Percentiles rank a stretch among this genome's conserved stretches.
Evolutionary conservation across 306 rosid species (phyloP).

Genomic region (Rosa chinensis): DNA sequence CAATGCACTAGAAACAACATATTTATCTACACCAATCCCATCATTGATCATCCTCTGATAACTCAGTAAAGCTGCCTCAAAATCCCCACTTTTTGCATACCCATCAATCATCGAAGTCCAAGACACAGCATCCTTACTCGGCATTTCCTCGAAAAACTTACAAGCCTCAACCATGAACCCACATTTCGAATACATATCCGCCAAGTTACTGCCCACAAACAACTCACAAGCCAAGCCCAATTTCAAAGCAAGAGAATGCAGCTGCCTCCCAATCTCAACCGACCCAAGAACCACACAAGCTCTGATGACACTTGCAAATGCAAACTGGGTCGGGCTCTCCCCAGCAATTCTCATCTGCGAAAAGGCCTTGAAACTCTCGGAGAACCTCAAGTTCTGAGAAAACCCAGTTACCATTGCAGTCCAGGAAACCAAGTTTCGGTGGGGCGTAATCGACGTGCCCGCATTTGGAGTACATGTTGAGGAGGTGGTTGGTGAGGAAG

Average conservation of each 20-base stretch:
- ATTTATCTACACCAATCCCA: constrained; percentile 40
- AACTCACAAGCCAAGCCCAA: constrained; percentile 39
- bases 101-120: constrained; percentile 70
- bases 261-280: constrained; percentile 42
- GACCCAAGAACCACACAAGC: constrained; percentile 50
- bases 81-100: constrained; percentile 46
- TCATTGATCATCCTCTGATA: constrained; percentile 47
- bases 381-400: constrained; percentile 43
- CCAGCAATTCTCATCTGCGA: constrained; percentile 42
- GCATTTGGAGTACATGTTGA: constrained; percentile 49
- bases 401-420: constrained; percentile 53
- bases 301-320: constrained; percentile 47
- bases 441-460: constrained; percentile 41
- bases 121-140: constrained; percentile 47
- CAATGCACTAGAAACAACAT: constrained; percentile 49
- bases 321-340: constrained; percentile 36
- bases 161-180: constrained; percentile 41
- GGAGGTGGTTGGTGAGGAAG: constrained; percentile 47
- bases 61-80: constrained; percentile 41
- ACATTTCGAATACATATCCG: constrained; percentile 55
- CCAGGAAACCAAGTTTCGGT: constrained; percentile 60
- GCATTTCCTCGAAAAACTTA: constrained; percentile 55
- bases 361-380: constrained; percentile 38
- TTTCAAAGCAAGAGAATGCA: constrained; percentile 51
- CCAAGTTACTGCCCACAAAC: constrained; percentile 59